A percentile compares a stretch with the other conserved stretches of the same genome.
phyloP scores from a whole-genome alignment of 305 asterid genomes.

The Fraxinus greggii region DNA sequence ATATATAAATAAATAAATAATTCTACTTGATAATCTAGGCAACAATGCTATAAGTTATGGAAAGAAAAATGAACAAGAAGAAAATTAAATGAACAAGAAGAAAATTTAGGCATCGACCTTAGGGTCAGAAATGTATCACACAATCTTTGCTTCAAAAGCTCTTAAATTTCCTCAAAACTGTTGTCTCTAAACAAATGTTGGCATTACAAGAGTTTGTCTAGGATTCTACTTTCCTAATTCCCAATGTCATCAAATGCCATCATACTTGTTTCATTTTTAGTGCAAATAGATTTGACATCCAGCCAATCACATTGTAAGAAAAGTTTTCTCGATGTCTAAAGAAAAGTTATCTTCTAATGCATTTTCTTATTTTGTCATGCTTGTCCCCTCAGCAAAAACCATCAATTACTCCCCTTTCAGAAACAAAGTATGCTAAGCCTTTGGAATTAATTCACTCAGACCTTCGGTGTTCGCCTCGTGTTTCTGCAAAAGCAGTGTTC shows the following conservation, averaged over 20 bases:
- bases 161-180: neutral
- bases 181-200: no score
- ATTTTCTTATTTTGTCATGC: neutral
- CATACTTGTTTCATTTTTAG: neutral
- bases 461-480: neutral
- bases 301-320: neutral
- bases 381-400: neutral
- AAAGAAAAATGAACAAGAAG: neutral
- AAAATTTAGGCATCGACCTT: neutral
- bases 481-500: neutral
- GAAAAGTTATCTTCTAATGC: slow-evolving; percentile 1
- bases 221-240: neutral
- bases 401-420: neutral
- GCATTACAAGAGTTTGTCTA: neutral
- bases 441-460: neutral
- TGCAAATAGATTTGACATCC: neutral
- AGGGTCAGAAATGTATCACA: neutral
- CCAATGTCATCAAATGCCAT: neutral
- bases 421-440: neutral
- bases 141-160: neutral
- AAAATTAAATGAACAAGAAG: neutral
- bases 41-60: neutral
- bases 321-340: neutral
- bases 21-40: neutral
- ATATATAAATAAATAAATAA: neutral